Base-by-base conservation (phyloP, 169 alveolate genomes). In the Plasmodium billcollinsi region DNA sequence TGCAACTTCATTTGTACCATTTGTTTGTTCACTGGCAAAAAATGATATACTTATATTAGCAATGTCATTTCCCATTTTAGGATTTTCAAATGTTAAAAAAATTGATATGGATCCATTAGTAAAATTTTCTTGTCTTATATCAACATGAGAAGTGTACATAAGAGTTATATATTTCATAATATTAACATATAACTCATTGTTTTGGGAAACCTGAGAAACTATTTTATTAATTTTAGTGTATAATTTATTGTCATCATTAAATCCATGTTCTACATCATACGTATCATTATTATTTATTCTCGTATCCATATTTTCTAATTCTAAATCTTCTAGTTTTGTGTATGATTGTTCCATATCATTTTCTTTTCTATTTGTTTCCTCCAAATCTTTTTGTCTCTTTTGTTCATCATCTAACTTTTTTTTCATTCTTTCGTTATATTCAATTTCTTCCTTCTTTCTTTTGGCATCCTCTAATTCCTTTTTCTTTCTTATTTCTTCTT, bases 91-190 rank as follows among this genome's bases (percentile, higher is more conserved):
- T 7, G 26, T 0, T 4, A 74, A 61, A 26, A 33, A 50, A n/a
- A 74, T 21, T 14, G 70, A 63, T 78, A 78, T 65, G 15, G 75
- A 78, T 20, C 76, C 89, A 71, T 18, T 0, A 39, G n/a, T n/a
- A 66, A 65, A 78, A 33, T 52, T 58, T 18, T 63, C 69, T 26
- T 29, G 21, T 6, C 6, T 65, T 52, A 78, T 52, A 59, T 78
- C 63, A 20, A 78, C 21, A 43, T 65, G 7, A 7, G 20, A 47
- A 59, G 50, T 78, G 52, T 78, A 78, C 18, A 78, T 7, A 33
- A 11, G 52, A 52, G 52, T 65, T 65, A 78, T 65, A 7, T 63
- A 20, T 15, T 66, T 15, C 50, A 78, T 29, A 24, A 11, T 7
- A 33, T 3, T 2, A n/a, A n/a, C 29, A 66, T 39, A 66, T 5